phyloP scores from a whole-genome alignment of 305 asterid species.

The Caryopteris hybrid region DNA sequence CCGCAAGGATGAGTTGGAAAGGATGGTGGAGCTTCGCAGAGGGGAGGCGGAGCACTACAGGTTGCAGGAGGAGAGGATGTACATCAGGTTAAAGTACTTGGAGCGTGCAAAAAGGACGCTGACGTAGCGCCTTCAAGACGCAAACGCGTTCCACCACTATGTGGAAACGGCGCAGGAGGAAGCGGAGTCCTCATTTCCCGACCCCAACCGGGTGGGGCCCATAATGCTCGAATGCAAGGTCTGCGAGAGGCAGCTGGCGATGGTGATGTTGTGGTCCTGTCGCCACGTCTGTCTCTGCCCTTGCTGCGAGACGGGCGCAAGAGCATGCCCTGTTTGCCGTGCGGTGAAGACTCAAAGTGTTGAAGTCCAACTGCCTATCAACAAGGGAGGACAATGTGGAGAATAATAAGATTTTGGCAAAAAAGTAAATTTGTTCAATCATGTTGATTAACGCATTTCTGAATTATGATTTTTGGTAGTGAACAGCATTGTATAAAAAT shows the following conservation, averaged over 20 bases:
- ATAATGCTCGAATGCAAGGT: slow-evolving; percentile 26
- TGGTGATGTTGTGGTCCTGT: slow-evolving; percentile 52
- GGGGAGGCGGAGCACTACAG: slow-evolving; percentile 3
- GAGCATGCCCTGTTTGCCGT: slow-evolving; percentile 45
- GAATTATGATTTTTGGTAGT: no score
- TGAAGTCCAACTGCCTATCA: slow-evolving; percentile 24
- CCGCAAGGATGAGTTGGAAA: slow-evolving; percentile 16
- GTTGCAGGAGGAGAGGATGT: slow-evolving; percentile 1
- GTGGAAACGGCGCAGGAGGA: slow-evolving; percentile 24
- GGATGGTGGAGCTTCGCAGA: slow-evolving; percentile 13
- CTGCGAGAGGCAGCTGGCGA: slow-evolving; percentile 31
- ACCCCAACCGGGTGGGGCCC: slow-evolving; percentile 17
- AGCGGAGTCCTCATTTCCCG: slow-evolving; percentile 33
- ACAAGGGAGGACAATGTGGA: not conserved
- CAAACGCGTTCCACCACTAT: not conserved
- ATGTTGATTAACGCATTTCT: no score
- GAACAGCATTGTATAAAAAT: no score
- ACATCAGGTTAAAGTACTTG: slow-evolving; percentile 3
- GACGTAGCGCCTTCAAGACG: not conserved
- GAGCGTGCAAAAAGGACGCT: not conserved
- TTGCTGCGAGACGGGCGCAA: slow-evolving; percentile 19
- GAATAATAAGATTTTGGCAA: no score
- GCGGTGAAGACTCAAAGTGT: slow-evolving; percentile 1
- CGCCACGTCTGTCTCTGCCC: slow-evolving; percentile 48
- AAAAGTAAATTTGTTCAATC: no score